Evolutionary conservation across 2,329 filamentous ascomycete species (phyloP).

Genomic region (Fusarium anguioides): DNA sequence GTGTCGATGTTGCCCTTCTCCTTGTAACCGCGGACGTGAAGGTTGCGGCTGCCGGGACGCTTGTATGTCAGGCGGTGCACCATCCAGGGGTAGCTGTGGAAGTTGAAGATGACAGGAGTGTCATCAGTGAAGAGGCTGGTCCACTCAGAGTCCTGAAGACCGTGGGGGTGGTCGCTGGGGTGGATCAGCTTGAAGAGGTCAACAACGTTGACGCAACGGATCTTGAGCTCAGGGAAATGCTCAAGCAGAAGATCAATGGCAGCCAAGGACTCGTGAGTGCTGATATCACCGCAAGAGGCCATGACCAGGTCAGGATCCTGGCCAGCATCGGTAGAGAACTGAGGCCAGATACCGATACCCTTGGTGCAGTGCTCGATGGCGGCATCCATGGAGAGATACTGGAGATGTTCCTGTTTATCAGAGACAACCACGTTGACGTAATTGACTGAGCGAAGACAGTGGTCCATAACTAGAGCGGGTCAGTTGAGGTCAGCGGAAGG

Average conservation of each 20-base stretch:
- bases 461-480: constrained; percentile 68
- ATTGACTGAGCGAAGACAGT: constrained; percentile 78
- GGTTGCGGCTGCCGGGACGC: constrained; percentile 72
- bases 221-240: constrained; percentile 76
- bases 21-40: constrained; percentile 82
- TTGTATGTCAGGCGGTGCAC: constrained; percentile 82
- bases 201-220: constrained; percentile 83
- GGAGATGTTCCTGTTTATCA: constrained; percentile 82
- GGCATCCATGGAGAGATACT: constrained; percentile 78
- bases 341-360: constrained; percentile 81
- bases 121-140: constrained; percentile 75
- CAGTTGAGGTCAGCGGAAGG: constrained; percentile 13
- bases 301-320: constrained; percentile 79
- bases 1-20: constrained; percentile 90
- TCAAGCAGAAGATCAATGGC: constrained; percentile 79
- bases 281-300: constrained; percentile 79
- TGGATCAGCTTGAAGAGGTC: constrained; percentile 85
- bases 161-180: constrained; percentile 77
- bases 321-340: constrained; percentile 77
- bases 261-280: constrained; percentile 78
- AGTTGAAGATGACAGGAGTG: constrained; percentile 83
- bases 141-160: constrained; percentile 74
- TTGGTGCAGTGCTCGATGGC: constrained; percentile 82
- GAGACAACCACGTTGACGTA: constrained; percentile 86
- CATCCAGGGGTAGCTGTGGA: constrained; percentile 85